phyloP scores from a whole-genome alignment of 2,329 filamentous ascomycete genomes.

The Hymenoscyphus infarciens region DNA sequence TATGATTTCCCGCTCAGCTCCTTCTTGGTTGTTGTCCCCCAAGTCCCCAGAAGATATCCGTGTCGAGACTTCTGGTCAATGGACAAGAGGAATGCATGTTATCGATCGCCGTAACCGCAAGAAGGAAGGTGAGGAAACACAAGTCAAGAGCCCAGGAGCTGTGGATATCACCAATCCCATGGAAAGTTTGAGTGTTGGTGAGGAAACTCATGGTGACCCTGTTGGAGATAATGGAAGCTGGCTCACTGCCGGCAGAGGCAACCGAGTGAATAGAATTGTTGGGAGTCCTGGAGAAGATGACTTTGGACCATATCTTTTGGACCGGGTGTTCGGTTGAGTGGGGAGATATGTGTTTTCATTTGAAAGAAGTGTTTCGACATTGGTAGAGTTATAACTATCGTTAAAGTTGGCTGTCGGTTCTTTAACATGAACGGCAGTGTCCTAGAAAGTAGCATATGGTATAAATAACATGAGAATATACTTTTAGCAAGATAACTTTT shows the following conservation, averaged over 20 bases:
- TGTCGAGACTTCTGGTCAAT: constrained; percentile 86
- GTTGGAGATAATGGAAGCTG: constrained; percentile 72
- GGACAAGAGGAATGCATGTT: constrained; percentile 90
- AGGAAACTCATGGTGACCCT: constrained; percentile 49
- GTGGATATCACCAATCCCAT: constrained; percentile 37
- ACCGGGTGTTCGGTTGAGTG: constrained; percentile 45
- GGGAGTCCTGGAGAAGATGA: constrained; percentile 62
- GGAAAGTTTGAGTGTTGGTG: constrained; percentile 39
- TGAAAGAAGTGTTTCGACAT: not conserved
- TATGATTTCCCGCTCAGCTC: constrained; percentile 58
- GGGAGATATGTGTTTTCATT: not conserved
- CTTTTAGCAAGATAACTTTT: not conserved
- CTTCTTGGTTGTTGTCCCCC: constrained; percentile 53
- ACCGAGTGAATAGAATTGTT: constrained; percentile 73
- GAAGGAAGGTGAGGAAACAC: constrained; percentile 41
- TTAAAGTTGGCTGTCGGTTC: not conserved
- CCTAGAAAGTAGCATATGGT: not conserved
- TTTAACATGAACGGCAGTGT: not conserved
- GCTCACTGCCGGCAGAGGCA: constrained; percentile 71
- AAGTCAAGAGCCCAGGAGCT: constrained; percentile 34
- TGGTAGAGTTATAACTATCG: not conserved
- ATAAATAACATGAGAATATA: not conserved
- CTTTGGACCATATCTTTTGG: constrained; percentile 64
- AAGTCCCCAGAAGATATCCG: constrained; percentile 73
- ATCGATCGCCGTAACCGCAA: constrained; percentile 66